Evolutionary conservation across 129 eudicot genomes (phyloP).

Genomic region (Gnaphalium uliginosum): DNA sequence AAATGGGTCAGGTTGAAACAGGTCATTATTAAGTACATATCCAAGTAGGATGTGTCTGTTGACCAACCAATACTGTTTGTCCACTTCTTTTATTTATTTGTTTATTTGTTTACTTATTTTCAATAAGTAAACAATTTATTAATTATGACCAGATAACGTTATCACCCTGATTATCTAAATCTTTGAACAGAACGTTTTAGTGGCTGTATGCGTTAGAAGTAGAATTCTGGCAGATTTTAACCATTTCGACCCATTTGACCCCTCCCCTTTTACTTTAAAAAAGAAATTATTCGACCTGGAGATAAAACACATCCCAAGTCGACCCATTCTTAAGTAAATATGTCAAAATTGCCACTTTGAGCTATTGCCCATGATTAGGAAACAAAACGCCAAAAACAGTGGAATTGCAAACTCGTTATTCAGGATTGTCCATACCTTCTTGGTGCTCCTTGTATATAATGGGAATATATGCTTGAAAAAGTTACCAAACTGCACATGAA

Average conservation of each 20-base stretch:
- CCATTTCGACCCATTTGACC: not conserved
- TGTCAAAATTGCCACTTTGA: not conserved
- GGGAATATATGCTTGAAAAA: not conserved
- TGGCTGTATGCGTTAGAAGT: conserved; percentile 9
- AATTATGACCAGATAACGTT: not conserved
- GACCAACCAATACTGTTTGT: not conserved
- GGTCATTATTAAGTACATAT: not conserved
- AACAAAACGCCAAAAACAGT: not conserved
- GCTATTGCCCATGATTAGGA: conserved; percentile 1
- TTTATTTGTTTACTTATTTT: not conserved
- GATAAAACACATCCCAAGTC: not conserved
- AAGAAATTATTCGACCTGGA: not conserved
- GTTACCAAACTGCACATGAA: not conserved
- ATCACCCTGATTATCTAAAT: not conserved
- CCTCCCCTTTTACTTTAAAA: not conserved
- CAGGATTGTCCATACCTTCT: not conserved
- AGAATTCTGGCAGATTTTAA: not conserved
- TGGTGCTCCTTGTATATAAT: not conserved
- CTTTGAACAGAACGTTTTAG: not conserved
- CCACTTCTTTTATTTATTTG: not conserved
- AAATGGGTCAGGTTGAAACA: not conserved
- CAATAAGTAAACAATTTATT: not conserved
- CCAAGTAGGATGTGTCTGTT: not conserved
- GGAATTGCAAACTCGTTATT: not conserved
- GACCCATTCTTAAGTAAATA: not conserved